phyloP scores from a whole-genome alignment of 208 protist genomes.

The Leptomonas seymouri region DNA sequence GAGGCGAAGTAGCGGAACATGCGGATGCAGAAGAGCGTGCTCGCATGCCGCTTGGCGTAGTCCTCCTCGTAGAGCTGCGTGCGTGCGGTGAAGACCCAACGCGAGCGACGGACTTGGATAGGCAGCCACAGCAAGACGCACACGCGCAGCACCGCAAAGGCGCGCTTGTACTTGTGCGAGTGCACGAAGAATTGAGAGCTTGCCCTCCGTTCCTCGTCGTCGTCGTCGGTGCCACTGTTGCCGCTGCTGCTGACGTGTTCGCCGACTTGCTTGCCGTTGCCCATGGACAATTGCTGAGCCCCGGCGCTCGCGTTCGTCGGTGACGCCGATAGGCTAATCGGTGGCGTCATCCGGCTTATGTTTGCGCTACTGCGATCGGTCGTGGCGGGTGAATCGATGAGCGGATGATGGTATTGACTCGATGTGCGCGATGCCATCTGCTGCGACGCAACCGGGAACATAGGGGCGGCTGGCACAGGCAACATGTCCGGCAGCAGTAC shows the following conservation, averaged over 20 bases:
- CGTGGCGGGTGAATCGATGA: not conserved
- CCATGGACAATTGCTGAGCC: not conserved
- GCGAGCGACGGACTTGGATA: slow-evolving; percentile 44
- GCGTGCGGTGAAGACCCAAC: slow-evolving; percentile 35
- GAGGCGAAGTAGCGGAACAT: slow-evolving; percentile 47
- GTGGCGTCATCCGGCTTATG: not conserved
- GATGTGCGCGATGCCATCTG: not conserved
- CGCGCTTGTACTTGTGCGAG: slow-evolving; percentile 38
- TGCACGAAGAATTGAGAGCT: slow-evolving; percentile 24
- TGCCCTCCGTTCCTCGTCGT: not conserved
- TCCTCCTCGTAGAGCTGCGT: slow-evolving; percentile 16
- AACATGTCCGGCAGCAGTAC: slow-evolving; percentile 35
- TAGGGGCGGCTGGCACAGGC: not conserved
- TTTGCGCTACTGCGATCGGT: not conserved
- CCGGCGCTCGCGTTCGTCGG: slow-evolving; percentile 2
- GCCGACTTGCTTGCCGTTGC: not conserved
- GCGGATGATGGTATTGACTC: slow-evolving; percentile 4
- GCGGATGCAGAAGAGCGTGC: slow-evolving; percentile 58
- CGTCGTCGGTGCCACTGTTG: slow-evolving; percentile 4
- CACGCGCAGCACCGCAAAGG: slow-evolving; percentile 58
- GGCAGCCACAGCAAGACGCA: slow-evolving; percentile 59
- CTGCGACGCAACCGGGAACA: not conserved
- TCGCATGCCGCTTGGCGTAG: slow-evolving; percentile 29
- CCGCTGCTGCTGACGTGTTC: slow-evolving; percentile 1
- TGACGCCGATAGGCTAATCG: not conserved